A percentile compares a stretch with the other conserved stretches of the same genome.
phyloP scores from a whole-genome alignment of 805 yeast species.

The Ogataea methylovora region DNA sequence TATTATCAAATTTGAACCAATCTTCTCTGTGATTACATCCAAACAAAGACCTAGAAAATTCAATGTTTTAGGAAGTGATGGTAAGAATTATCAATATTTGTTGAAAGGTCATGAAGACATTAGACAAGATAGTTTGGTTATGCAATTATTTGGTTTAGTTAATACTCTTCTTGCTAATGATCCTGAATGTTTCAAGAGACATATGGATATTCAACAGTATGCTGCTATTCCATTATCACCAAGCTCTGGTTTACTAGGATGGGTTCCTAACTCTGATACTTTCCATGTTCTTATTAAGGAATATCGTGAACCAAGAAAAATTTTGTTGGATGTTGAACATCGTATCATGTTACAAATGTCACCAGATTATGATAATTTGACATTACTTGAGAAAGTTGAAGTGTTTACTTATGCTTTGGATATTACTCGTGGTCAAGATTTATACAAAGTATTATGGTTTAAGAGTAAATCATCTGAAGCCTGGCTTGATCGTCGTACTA shows the following conservation, averaged over 20 bases:
- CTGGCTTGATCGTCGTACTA: constrained; percentile 95
- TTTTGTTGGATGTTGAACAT: constrained; percentile 86
- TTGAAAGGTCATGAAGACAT: constrained; percentile 97
- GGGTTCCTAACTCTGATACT: constrained; percentile 98
- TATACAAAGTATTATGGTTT: constrained; percentile 92
- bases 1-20: constrained; percentile 72
- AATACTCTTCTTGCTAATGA: constrained; percentile 84
- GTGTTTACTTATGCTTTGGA: constrained; percentile 94
- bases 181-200: constrained; percentile 94
- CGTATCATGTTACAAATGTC: constrained; percentile 97
- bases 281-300: constrained; percentile 90
- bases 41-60: constrained; percentile 93
- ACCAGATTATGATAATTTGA: constrained; percentile 86
- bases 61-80: constrained; percentile 80
- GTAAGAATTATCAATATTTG: constrained; percentile 74
- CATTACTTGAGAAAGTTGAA: constrained; percentile 87
- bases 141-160: constrained; percentile 95
- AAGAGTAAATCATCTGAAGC: constrained; percentile 94
- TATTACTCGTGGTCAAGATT: constrained; percentile 92
- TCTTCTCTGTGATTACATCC: constrained; percentile 80
- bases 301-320: constrained; percentile 86
- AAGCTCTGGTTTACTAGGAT: constrained; percentile 89
- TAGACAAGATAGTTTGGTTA: constrained; percentile 93
- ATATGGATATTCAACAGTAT: constrained; percentile 83
- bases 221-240: constrained; percentile 96